Evolutionary conservation across 148 eudicot species (phyloP).

Genomic region (Hydrangea macrophylla): DNA sequence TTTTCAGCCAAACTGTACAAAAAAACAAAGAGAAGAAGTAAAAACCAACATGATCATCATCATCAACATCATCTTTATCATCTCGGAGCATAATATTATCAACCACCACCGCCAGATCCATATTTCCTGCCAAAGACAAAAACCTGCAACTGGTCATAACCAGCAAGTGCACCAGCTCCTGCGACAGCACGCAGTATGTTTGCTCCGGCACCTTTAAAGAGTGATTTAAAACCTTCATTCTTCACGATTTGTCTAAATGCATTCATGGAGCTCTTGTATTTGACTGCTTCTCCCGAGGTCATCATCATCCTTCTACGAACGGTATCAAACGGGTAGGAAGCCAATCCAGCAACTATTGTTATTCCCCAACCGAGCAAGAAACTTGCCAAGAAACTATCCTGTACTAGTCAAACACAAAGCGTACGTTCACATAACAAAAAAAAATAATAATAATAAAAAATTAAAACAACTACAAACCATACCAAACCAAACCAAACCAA

Average conservation of each 20-base stretch:
- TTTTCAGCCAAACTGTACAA: not conserved
- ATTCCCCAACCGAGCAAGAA: constrained; percentile 68
- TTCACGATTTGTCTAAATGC: constrained; percentile 52
- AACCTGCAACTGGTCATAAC: constrained; percentile 67
- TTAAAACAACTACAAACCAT: too few species aligned
- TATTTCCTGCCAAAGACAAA: constrained; percentile 59
- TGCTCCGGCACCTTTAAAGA: constrained; percentile 73
- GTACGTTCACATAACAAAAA: too few species aligned
- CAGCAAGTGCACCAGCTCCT: constrained; percentile 68
- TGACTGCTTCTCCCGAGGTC: constrained; percentile 71
- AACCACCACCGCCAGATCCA: constrained; percentile 57
- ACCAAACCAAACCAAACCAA: too few species aligned
- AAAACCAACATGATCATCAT: not conserved
- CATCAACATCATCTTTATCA: constrained; percentile 26
- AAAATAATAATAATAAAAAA: too few species aligned
- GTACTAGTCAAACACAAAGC: constrained; percentile 17
- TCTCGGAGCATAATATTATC: not conserved
- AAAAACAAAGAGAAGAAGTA: not conserved
- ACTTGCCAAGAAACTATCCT: constrained; percentile 77
- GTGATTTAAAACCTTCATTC: constrained; percentile 62
- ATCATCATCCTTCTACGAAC: constrained; percentile 79
- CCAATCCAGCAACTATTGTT: constrained; percentile 62
- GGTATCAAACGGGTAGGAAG: constrained; percentile 62
- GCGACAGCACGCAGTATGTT: constrained; percentile 71
- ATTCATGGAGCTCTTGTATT: constrained; percentile 62